Base-by-base conservation (phyloP, 495 filamentous ascomycete genomes). In the Aspergillus indologenus region DNA sequence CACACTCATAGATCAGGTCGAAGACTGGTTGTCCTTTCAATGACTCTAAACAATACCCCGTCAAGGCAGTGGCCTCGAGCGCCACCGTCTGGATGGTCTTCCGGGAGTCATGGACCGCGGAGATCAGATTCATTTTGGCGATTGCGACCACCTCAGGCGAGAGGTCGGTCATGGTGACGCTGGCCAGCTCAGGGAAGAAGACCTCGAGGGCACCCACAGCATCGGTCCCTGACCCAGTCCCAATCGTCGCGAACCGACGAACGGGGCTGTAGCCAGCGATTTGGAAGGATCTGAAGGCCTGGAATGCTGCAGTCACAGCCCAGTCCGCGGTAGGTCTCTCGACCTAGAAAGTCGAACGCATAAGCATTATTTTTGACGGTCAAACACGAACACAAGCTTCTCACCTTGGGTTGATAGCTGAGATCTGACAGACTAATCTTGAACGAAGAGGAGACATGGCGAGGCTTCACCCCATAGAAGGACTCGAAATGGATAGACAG, bases 1-100 rank as follows among this genome's bases (percentile, higher is more conserved):
- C 47, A 24, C 23, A 51, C 48, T 31, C 48, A 5, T 51, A 51
- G 48, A 51, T 51, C 15, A 51, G 15, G 7, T 51, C 48, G 4
- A 31, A 31, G 3, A 23, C 19, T 19, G 8, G 15, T 3, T 51
- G 48, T 3, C 48, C 48, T 1, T 19, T 5, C 4, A 51, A n/a
- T 17, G 48, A 23, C 15, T 29, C 48, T n/a, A 31, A 29, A 15
- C 48, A 5, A 17, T 51, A 1, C 15, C 48, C 48, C 2, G 48
- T 29, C 6, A 51, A 9, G 17, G 14, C 23, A 1, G 29, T 11
- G 3, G 48, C 23, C 6, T 51, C 17, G 4, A 8, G 7, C 15
- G 48, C 48, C 6, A 31, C 24, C 1, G 23, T 4, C 3, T 18
- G 23, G 17, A 51, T 24, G 14, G 17, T 17, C 15, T 51, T 19